Evolutionary conservation across 192 early-diverging fungal genomes (phyloP), one percentile per base, ranked within the genome.

Genomic region (Mortierella alpina): DNA sequence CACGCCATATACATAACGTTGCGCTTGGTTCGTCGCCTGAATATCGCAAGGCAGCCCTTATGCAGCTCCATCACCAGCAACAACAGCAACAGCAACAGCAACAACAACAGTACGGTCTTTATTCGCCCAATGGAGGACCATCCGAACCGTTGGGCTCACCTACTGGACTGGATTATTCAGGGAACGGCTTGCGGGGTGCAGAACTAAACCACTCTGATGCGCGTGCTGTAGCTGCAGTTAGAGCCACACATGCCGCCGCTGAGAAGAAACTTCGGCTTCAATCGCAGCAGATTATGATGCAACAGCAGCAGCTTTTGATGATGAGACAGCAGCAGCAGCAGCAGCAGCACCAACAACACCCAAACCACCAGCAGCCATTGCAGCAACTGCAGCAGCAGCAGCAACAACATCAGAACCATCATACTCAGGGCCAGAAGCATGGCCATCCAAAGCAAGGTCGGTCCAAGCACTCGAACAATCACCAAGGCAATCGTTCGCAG

Each of bases 251-350:
- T 50, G 56, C 47, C 15, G 62, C 51, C 5, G 23, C 71, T 2
- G 71, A 73, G 54, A 73, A 73, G 48, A 73, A 73, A 18, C 41
- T 65, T n/a, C 52, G 71, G 44, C 54, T 73, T 31, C 71, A 73
- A 47, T 65, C 55, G 13, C 71, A 73, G 71, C 71, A 73, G 41
- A 64, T 73, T 11, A n/a, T 73, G 49, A 58, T 73, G 17, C 69
- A 71, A 40, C 71, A 73, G 14, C 71, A 72, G 15, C 70, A 73
- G 71, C 39, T 71, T 18, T 62, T 71, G 69, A 10, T 62, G 39
- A 61, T 62, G 62, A 58, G 54, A 42, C 71, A 73, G 48, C 71
- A 73, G 20, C 71, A 73, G 22, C 70, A 60, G 9, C 68, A 70
- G 14, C 69, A 71, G 6, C 52, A 62, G 9, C 69, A 71, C 18